Percentiles rank a stretch among this genome's conserved stretches.
Conservation (phyloP, 2,329 filamentous ascomycete species). For the Metarhizium humberi region DNA sequence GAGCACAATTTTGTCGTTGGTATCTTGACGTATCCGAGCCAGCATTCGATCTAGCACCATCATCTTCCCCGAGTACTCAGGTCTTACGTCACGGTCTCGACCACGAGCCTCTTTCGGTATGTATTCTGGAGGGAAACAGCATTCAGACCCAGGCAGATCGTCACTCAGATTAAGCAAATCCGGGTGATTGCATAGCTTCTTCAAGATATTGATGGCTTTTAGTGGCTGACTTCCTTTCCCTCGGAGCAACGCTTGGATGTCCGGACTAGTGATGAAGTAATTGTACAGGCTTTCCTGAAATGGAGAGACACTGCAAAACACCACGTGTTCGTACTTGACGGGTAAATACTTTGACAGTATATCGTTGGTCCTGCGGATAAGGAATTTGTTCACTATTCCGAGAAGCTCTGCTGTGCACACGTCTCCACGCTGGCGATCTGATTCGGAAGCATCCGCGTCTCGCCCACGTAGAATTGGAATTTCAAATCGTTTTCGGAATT, state of each 20-base stretch:
- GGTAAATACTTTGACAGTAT: conserved; percentile 96
- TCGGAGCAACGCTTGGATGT: conserved; percentile 82
- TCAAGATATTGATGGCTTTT: conserved; percentile 92
- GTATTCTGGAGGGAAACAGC: conserved; percentile 75
- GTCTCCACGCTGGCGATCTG: conserved; percentile 73
- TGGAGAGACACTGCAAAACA: conserved; percentile 89
- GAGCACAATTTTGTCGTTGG: conserved; percentile 97
- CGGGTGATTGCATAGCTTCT: conserved; percentile 97
- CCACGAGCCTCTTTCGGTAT: conserved; percentile 80
- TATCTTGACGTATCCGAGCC: conserved; percentile 86
- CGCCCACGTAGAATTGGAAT: conserved; percentile 85
- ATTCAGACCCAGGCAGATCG: conserved; percentile 81
- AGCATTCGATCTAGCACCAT: conserved; percentile 97
- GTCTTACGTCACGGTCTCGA: conserved; percentile 82
- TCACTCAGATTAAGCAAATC: conserved; percentile 76
- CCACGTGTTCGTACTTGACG: conserved; percentile 97
- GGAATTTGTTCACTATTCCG: conserved; percentile 89
- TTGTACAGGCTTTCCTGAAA: conserved; percentile 95
- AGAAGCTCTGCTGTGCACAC: conserved; percentile 75
- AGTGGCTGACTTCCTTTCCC: conserved; percentile 94
- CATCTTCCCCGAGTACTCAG: conserved; percentile 98
- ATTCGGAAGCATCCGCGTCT: conserved; percentile 80
- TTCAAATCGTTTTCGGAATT: conserved; percentile 92
- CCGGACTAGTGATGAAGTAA: conserved; percentile 91
- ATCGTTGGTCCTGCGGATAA: conserved; percentile 95